phyloP scores from a whole-genome alignment of 2,329 filamentous ascomycete species.

The Cordyceps cateniannulata region DNA sequence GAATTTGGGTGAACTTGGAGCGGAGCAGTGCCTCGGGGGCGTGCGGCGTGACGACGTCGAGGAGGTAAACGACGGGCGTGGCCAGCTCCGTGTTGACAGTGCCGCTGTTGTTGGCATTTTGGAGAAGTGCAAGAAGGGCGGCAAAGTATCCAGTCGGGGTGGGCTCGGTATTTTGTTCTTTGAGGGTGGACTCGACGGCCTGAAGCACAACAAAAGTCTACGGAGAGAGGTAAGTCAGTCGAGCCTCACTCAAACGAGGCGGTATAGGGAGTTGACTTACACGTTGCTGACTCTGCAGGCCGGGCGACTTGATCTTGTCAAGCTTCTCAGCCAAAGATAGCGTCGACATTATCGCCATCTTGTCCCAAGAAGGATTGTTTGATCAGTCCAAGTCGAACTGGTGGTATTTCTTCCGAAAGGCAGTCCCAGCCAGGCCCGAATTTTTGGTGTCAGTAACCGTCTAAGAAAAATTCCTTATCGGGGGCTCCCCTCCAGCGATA shows the following conservation, averaged over 20 bases:
- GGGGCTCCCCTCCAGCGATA: constrained; percentile 16
- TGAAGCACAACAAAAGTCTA: constrained; percentile 66
- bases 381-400: not conserved
- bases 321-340: constrained; percentile 75
- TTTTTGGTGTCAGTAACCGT: constrained; percentile 12
- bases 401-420: not conserved
- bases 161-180: constrained; percentile 75
- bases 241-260: not conserved
- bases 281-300: constrained; percentile 91
- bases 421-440: constrained; percentile 2
- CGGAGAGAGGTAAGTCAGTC: constrained; percentile 10
- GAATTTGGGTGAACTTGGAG: constrained; percentile 91
- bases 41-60: constrained; percentile 83
- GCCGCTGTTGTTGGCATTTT: constrained; percentile 63
- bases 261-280: constrained; percentile 42
- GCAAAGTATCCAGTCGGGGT: constrained; percentile 93
- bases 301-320: constrained; percentile 94
- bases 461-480: constrained; percentile 21
- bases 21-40: constrained; percentile 81
- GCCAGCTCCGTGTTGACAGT: constrained; percentile 76
- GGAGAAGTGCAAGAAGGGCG: constrained; percentile 81
- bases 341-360: constrained; percentile 48
- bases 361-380: constrained; percentile 19
- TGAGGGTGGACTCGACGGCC: constrained; percentile 87
- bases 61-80: constrained; percentile 85